Conservation (phyloP, 2,329 filamentous ascomycete genomes). For the Xenoacremonium recifei region DNA sequence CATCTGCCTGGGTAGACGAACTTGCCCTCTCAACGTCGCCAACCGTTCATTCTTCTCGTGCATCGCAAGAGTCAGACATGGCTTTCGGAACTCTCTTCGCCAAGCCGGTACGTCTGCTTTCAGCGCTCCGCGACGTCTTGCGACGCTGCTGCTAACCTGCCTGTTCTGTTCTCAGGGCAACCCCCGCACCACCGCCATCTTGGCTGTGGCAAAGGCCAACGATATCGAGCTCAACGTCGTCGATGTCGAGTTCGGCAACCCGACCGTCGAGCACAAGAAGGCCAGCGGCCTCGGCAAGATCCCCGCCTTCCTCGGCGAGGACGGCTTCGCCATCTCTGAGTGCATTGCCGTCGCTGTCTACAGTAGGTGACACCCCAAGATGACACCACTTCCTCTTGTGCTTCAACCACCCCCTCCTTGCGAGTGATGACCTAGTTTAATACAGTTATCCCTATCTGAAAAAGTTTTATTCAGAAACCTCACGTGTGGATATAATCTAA, state of each 20-base stretch:
- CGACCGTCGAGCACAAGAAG: constrained; percentile 76
- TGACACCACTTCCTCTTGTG: constrained; percentile 28
- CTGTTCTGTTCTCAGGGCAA: constrained; percentile 62
- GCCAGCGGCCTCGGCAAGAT: constrained; percentile 87
- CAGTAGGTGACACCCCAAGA: constrained; percentile 62
- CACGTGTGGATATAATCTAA: constrained; percentile 87
- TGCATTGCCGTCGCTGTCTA: constrained; percentile 95
- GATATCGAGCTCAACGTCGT: constrained; percentile 87
- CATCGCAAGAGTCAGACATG: constrained; percentile 60
- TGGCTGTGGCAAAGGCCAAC: constrained; percentile 96
- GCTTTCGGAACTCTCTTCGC: constrained; percentile 98
- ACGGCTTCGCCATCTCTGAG: constrained; percentile 89
- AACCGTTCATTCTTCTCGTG: constrained; percentile 27
- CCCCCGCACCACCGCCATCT: constrained; percentile 83
- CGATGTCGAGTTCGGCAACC: constrained; percentile 63
- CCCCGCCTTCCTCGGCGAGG: constrained; percentile 87
- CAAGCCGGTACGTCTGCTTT: constrained; percentile 60
- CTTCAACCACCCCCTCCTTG: constrained; percentile 15
- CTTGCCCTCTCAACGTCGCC: constrained; percentile 20
- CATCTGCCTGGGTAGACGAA: constrained; percentile 6
- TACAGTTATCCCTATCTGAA: constrained; percentile 99
- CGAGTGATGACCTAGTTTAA: constrained; percentile 71
- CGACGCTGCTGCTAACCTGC: constrained; percentile 33
- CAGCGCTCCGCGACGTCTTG: constrained; percentile 14
- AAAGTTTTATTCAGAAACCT: constrained; percentile 34